Conservation (phyloP, 2,329 filamentous ascomycete genomes). For the Periglandula ipomoeae region DNA sequence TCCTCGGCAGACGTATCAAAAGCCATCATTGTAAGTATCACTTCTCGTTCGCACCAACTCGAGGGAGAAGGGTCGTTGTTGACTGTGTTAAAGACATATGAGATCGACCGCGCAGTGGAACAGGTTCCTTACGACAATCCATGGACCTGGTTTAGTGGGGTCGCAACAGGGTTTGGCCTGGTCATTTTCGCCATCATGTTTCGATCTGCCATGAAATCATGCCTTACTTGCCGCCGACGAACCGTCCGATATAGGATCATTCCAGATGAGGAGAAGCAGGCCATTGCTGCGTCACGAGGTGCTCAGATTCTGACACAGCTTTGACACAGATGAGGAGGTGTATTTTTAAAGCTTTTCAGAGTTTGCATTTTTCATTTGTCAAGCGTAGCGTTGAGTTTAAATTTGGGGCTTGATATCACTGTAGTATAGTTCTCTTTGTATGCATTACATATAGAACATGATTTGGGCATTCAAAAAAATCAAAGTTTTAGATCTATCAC, state of each 20-base stretch:
- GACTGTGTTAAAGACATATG: not conserved
- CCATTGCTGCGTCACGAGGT: not conserved
- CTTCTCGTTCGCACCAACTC: too few relatives aligned
- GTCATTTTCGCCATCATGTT: not conserved
- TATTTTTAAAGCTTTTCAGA: too few relatives aligned
- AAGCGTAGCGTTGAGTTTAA: not conserved
- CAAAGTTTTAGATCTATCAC: too few relatives aligned
- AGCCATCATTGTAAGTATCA: conserved; percentile 4
- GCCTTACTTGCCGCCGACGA: not conserved
- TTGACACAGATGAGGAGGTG: too few relatives aligned
- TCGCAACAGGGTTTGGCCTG: not conserved
- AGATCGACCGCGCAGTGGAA: not conserved
- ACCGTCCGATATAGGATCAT: not conserved
- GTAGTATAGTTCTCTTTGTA: too few relatives aligned
- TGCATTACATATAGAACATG: too few relatives aligned
- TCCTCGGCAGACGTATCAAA: not conserved
- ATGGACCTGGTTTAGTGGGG: not conserved
- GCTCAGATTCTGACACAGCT: not conserved
- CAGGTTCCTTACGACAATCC: not conserved
- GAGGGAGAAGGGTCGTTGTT: not conserved
- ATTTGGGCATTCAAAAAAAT: too few relatives aligned
- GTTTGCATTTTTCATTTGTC: not conserved
- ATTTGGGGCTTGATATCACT: too few relatives aligned
- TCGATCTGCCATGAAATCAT: not conserved
- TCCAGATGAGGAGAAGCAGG: not conserved